Base-by-base conservation (phyloP, 768 basidiomycete species). In the Amylocystis lapponica region DNA sequence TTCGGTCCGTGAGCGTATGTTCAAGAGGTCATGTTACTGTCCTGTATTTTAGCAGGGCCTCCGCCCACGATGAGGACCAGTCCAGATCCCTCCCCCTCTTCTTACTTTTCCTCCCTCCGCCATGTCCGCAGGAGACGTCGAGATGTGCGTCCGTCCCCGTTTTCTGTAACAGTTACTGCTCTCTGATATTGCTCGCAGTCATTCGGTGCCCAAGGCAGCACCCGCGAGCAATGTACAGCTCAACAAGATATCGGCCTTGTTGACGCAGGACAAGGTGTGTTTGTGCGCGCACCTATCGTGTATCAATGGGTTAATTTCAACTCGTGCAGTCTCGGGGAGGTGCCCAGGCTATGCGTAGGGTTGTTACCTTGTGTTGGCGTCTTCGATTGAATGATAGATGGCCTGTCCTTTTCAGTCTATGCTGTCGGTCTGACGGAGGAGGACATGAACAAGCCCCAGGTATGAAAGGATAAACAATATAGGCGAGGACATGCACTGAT, bases 361-460 rank as follows among this genome's bases (percentile, higher is more conserved):
- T 16, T 13, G 19, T 29, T 31, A n/a, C n/a, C n/a, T n/a, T n/a
- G n/a, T n/a, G n/a, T n/a, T n/a, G n/a, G n/a, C 42, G 11, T 23
- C 20, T 31, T 45, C 20, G 26, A 39, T n/a, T 42, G 12, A 30
- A 52, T 17, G 27, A n/a, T n/a, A n/a, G n/a, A n/a, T n/a, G n/a
- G 16, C 16, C 22, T 26, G 12, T 25, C 27, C 13, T 36, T 36
- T 27, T 50, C 45, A 86, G 88, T 91, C 20, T 88, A 91, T 57
- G 89, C 82, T 30, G 79, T 79, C 25, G 87, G 87, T 5, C 60
- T 92, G 50, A 74, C 73, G 19, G 85, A 86, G 55, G 76, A 79
- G 50, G 89, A 92, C 52, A 86, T 92, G 80, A 60, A 82, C 43
- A 91, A 88, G 60, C 80, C 90, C 41, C 89, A 92, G 73, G 86